Conservation (phyloP, 208 protist species). For the Blechomonas ayalai region DNA sequence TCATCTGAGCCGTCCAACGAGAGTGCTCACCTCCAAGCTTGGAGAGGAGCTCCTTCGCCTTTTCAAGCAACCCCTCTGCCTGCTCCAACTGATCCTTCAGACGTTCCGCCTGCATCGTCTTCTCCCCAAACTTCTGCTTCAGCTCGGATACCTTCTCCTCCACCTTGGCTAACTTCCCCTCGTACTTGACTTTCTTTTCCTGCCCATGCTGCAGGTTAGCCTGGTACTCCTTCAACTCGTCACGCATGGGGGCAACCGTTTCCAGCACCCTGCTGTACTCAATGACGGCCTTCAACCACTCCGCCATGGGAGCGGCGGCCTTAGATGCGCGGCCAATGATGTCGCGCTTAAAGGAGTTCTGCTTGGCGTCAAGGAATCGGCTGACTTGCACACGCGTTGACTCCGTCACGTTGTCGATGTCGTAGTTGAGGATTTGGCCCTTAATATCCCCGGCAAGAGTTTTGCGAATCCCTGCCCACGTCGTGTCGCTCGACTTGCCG, state of each 20-base stretch:
- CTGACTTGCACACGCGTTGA: slow-evolving; percentile 71
- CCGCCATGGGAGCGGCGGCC: slow-evolving; percentile 94
- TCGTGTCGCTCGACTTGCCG: slow-evolving; percentile 64
- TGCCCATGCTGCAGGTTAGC: slow-evolving; percentile 73
- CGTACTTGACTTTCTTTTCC: slow-evolving; percentile 86
- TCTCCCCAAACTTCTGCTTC: slow-evolving; percentile 88
- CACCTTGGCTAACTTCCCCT: slow-evolving; percentile 82
- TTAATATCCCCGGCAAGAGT: slow-evolving; percentile 92
- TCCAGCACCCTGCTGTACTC: slow-evolving; percentile 95
- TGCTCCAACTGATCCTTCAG: slow-evolving; percentile 88
- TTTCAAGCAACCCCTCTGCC: slow-evolving; percentile 81
- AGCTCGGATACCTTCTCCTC: slow-evolving; percentile 92
- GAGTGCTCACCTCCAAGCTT: slow-evolving; percentile 94
- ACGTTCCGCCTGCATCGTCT: slow-evolving; percentile 91
- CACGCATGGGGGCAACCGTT: slow-evolving; percentile 85
- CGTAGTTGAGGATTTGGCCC: slow-evolving; percentile 94
- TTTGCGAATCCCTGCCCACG: slow-evolving; percentile 94
- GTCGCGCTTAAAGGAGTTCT: slow-evolving; percentile 90
- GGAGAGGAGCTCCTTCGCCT: slow-evolving; percentile 89
- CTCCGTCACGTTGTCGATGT: slow-evolving; percentile 81
- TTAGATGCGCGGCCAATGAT: slow-evolving; percentile 90
- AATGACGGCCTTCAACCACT: slow-evolving; percentile 96
- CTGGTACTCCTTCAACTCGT: slow-evolving; percentile 79
- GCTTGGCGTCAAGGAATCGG: slow-evolving; percentile 81
- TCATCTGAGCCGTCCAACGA: slow-evolving; percentile 91